Evolutionary conservation across 2,329 filamentous ascomycete genomes (phyloP).

Genomic region (Fonsecaea erecta): DNA sequence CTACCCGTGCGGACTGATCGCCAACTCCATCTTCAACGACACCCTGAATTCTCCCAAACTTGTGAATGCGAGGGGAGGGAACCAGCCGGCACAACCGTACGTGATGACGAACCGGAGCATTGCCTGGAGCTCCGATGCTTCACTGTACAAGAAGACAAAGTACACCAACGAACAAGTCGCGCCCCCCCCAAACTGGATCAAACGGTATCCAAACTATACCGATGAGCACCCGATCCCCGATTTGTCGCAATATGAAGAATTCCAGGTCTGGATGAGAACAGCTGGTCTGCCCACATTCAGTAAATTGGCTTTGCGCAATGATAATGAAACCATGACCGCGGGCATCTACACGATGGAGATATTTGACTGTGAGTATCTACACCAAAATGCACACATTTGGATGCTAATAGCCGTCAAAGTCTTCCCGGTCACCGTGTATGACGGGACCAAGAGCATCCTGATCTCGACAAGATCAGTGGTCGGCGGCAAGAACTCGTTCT

Average conservation of each 20-base stretch:
- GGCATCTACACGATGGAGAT: constrained; percentile 81
- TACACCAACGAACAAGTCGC: constrained; percentile 70
- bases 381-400: constrained; percentile 13
- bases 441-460: constrained; percentile 64
- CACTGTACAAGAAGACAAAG: constrained; percentile 73
- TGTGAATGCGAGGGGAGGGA: constrained; percentile 54
- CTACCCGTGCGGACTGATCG: constrained; percentile 94
- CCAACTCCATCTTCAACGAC: constrained; percentile 97
- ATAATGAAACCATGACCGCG: constrained; percentile 66
- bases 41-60: constrained; percentile 72
- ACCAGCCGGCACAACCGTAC: constrained; percentile 60
- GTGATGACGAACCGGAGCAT: constrained; percentile 78
- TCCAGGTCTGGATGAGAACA: constrained; percentile 99
- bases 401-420: constrained; percentile 55
- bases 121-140: constrained; percentile 82
- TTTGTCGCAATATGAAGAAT: constrained; percentile 75
- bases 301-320: constrained; percentile 87
- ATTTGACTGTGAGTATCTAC: constrained; percentile 68
- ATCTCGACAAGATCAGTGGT: constrained; percentile 80
- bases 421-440: constrained; percentile 68
- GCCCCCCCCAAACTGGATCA: constrained; percentile 84
- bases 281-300: constrained; percentile 92
- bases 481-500: constrained; percentile 92
- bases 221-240: constrained; percentile 69
- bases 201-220: constrained; percentile 73